Evolutionary conservation across 768 basidiomycete species (phyloP).

Genomic region (Agaricus sinodeliciosus): DNA sequence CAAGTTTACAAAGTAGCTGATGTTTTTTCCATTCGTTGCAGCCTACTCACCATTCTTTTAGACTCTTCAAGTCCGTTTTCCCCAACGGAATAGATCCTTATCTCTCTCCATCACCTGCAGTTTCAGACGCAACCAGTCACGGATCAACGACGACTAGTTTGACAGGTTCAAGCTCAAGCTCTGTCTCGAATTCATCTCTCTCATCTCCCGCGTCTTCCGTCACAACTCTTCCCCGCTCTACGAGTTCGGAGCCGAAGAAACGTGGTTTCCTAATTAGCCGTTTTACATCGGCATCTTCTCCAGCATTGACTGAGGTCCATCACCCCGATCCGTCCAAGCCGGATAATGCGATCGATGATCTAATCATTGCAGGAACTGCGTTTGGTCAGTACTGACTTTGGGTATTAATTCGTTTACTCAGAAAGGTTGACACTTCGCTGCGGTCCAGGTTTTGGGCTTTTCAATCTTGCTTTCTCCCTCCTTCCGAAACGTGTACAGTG

Average conservation of each 20-base stretch:
- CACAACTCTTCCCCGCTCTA: conserved; percentile 9
- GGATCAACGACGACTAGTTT: conserved; percentile 13
- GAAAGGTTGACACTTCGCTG: background rate
- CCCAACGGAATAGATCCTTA: conserved; percentile 49
- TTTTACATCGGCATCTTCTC: conserved; percentile 8
- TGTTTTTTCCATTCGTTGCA: background rate
- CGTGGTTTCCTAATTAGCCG: background rate
- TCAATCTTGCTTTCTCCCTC: conserved; percentile 75
- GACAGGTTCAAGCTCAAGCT: conserved; percentile 15
- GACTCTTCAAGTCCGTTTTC: conserved; percentile 62
- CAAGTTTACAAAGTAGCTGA: conserved; percentile 60
- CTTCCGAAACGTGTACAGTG: conserved; percentile 70
- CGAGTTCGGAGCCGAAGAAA: background rate
- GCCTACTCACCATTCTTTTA: conserved; percentile 18
- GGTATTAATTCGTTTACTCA: conserved; percentile 4
- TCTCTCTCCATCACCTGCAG: conserved; percentile 26
- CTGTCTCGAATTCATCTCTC: conserved; percentile 18
- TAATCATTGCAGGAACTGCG: conserved; percentile 70
- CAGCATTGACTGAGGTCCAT: conserved; percentile 14
- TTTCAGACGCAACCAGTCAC: conserved; percentile 16
- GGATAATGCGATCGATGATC: conserved; percentile 61
- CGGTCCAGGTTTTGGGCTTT: conserved; percentile 49
- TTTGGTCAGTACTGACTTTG: conserved; percentile 49
- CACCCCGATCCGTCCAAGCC: conserved; percentile 17
- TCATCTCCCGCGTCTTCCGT: conserved; percentile 16